These are phyloP conservation scores for Millerago galiae DNA, from an alignment of 805 yeast species.

Conservation along the genomic window DNA sequence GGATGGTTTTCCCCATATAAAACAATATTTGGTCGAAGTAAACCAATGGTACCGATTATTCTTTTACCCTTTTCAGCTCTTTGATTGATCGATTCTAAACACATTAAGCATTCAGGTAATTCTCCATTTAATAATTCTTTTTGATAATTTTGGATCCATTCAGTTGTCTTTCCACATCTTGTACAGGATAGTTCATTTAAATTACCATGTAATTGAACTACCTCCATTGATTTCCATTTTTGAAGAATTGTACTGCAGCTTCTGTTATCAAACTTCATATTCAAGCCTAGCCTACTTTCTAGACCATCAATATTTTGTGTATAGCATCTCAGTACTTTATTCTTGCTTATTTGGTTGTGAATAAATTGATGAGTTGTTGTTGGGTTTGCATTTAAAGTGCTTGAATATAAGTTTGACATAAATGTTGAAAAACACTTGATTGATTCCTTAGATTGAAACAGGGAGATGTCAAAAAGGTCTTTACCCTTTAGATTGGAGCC, in stretches of 20 bases:
- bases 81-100: constrained; percentile 49
- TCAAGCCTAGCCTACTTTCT: constrained; percentile 60
- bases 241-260: constrained; percentile 18
- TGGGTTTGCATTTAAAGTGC: constrained; percentile 62
- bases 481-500: constrained; percentile 64
- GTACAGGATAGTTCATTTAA: constrained; percentile 73
- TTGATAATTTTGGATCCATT: constrained; percentile 55
- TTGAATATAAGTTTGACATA: constrained; percentile 72
- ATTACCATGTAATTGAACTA: constrained; percentile 89
- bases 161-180: constrained; percentile 48
- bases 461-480: constrained; percentile 82
- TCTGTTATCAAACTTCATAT: constrained; percentile 42
- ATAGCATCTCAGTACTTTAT: constrained; percentile 74
- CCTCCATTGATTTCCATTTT: constrained; percentile 61
- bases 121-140: constrained; percentile 49
- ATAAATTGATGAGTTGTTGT: constrained; percentile 83
- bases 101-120: constrained; percentile 71
- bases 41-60: constrained; percentile 61
- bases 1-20: constrained; percentile 95
- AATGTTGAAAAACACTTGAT: constrained; percentile 76
- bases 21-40: constrained; percentile 82
- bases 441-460: constrained; percentile 64
- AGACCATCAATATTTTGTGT: constrained; percentile 94
- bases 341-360: constrained; percentile 33
- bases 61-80: constrained; percentile 70